Evolutionary conservation across 148 eudicot genomes (phyloP), one percentile per base, ranked within the genome.

Genomic region (Persicaria maculosa): DNA sequence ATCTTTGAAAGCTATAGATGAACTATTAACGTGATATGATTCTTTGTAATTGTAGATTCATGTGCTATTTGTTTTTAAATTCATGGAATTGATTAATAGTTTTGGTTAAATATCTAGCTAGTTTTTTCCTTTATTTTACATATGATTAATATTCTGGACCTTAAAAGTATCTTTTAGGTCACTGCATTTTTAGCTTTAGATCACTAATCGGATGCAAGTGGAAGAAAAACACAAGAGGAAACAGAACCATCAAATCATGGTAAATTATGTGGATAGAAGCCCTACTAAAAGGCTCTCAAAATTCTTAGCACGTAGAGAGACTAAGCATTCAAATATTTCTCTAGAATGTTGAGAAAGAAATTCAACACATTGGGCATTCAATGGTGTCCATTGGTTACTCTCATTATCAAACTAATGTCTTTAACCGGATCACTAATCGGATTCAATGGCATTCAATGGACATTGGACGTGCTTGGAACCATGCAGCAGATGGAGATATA

Each of bases 201-300:
- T n/a, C 61, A 55, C 61, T 55, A 16, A 16, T 55, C 5, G 61
- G 61, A 55, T 57, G 62, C 62, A 57, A 57, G 62, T 57, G 19
- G 62, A 19, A 14, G 62, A 20, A 57, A n/a, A 20, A 57, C 52
- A 48, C 12, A 57, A 57, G 36, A 57, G 0, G 17, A 12, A 57
- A n/a, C 9, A 19, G 20, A 17, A 19, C 22, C 12, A n/a, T 57
- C 62, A 57, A 57, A 57, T 0, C 10, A 57, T n/a, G 6, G 5
- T 54, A 19, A 54, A 54, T 54, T 16, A 54, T 54, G n/a, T 16
- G 16, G 19, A 4, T 54, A 16, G 19, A 54, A 54, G 20, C 58
- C 2, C 52, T 54, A 54, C 19, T 54, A n/a, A 54, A 54, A 54
- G 19, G 19, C 5, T n/a, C 20, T 0, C 1, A 54, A 54, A 16